A percentile compares a stretch with the other conserved stretches of the same genome.
These are phyloP conservation scores for Tolypocladium guangdongense DNA, from an alignment of 2,329 filamentous ascomycete species.

Conservation along the genomic window DNA sequence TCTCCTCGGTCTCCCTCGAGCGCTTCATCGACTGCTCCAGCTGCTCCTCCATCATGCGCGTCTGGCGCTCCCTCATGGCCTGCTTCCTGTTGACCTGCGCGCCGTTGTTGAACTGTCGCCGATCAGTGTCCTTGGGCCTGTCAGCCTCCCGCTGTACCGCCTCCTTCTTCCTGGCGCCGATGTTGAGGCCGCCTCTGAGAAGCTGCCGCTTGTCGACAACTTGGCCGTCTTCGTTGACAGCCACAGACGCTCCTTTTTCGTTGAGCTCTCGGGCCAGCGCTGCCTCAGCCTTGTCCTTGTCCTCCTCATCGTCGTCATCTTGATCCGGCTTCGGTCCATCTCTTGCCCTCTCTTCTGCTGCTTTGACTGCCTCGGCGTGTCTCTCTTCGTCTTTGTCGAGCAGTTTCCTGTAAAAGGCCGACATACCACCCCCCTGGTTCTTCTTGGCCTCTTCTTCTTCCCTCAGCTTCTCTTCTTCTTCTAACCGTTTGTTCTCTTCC, in stretches of 20 bases:
- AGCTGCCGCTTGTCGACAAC: conserved; percentile 78
- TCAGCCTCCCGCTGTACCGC: conserved; percentile 13
- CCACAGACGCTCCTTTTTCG: conserved; percentile 47
- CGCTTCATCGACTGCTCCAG: conserved; percentile 64
- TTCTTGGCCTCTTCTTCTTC: conserved; percentile 56
- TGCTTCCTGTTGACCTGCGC: conserved; percentile 41
- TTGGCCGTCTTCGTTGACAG: conserved; percentile 72
- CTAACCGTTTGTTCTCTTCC: conserved; percentile 58
- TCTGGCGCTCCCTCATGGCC: conserved; percentile 65
- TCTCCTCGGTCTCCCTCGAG: conserved; percentile 55
- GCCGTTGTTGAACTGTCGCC: conserved; percentile 29
- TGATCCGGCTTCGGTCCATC: conserved; percentile 17
- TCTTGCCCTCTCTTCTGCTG: conserved; percentile 45
- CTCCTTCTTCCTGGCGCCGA: conserved; percentile 52
- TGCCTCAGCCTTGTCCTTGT: conserved; percentile 46
- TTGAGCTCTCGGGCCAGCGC: conserved; percentile 60
- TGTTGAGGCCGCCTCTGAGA: conserved; percentile 63
- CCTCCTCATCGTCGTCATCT: conserved; percentile 23
- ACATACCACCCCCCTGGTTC: conserved; percentile 58
- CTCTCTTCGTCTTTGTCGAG: conserved; percentile 59
- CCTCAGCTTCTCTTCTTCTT: conserved; percentile 57
- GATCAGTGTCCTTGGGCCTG: conserved; percentile 16
- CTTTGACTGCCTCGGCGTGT: conserved; percentile 59
- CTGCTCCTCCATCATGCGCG: conserved; percentile 68
- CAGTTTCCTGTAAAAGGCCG: conserved; percentile 65